Percentiles rank a stretch among this genome's conserved stretches.
Evolutionary conservation across 495 filamentous ascomycete species (phyloP).

Genomic region (Hypoxylon intermedium): DNA sequence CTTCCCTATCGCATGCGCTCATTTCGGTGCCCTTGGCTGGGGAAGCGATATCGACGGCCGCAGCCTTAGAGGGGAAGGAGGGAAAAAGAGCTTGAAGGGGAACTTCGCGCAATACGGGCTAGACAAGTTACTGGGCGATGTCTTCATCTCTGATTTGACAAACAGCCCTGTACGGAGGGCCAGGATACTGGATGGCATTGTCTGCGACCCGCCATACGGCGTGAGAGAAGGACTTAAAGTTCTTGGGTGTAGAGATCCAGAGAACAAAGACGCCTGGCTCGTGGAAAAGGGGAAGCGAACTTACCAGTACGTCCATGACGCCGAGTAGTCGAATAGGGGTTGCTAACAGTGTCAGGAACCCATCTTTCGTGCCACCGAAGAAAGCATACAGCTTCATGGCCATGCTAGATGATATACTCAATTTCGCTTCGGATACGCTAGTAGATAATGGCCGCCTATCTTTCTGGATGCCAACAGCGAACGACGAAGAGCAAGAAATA

Average conservation of each 20-base stretch:
- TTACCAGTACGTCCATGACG: slow-evolving; percentile 66
- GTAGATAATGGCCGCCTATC: slow-evolving; percentile 82
- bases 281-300: slow-evolving; percentile 72
- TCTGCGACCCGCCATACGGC: slow-evolving; percentile 99
- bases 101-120: slow-evolving; percentile 90
- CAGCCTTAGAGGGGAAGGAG: slow-evolving; percentile 72
- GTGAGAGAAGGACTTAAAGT: slow-evolving; percentile 91
- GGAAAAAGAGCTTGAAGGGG: slow-evolving; percentile 60
- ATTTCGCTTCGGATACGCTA: slow-evolving; percentile 78
- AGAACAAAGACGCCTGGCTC: slow-evolving; percentile 66
- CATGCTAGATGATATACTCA: slow-evolving; percentile 86
- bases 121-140: slow-evolving; percentile 67
- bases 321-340: not conserved
- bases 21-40: slow-evolving; percentile 81
- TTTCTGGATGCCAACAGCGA: slow-evolving; percentile 98
- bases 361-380: slow-evolving; percentile 87
- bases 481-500: slow-evolving; percentile 75
- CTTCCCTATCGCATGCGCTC: slow-evolving; percentile 83
- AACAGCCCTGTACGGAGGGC: slow-evolving; percentile 76
- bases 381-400: slow-evolving; percentile 88
- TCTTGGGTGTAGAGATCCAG: slow-evolving; percentile 73
- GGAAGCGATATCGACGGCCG: slow-evolving; percentile 95
- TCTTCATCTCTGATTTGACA: slow-evolving; percentile 86
- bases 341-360: slow-evolving; percentile 56
- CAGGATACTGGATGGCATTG: slow-evolving; percentile 81